A percentile compares a stretch with the other conserved stretches of the same genome.
Conservation (phyloP, 2,329 filamentous ascomycete species). For the Aureobasidium lini region DNA sequence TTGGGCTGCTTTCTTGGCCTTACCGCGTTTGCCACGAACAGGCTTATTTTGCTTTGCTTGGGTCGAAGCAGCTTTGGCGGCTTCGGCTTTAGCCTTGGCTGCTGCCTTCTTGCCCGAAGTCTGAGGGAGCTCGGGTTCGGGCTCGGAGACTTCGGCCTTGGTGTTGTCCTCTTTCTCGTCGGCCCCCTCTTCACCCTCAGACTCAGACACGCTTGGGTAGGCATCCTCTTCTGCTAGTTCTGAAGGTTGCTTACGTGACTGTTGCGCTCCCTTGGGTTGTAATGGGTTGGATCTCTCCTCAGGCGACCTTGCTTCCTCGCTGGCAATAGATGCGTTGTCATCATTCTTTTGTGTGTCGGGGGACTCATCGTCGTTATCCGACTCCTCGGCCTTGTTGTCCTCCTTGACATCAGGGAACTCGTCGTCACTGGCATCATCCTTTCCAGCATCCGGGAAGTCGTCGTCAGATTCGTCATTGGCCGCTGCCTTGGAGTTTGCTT, state of each 20-base stretch:
- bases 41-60: constrained; percentile 22
- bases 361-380: constrained; percentile 34
- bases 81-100: constrained; percentile 18
- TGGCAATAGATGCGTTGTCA: constrained; percentile 14
- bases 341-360: constrained; percentile 29
- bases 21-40: constrained; percentile 67
- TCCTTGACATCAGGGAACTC: constrained; percentile 20
- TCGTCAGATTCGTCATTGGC: constrained; percentile 19
- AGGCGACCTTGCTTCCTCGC: constrained; percentile 14
- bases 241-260: constrained; percentile 22
- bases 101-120: constrained; percentile 24
- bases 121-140: constrained; percentile 14
- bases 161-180: constrained; percentile 29
- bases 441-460: constrained; percentile 20
- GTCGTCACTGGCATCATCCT: constrained; percentile 22
- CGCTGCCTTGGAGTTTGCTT: constrained; percentile 11
- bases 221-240: constrained; percentile 13
- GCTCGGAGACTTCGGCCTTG: constrained; percentile 18
- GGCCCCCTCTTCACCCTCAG: constrained; percentile 20
- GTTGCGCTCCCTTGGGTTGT: constrained; percentile 16
- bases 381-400: constrained; percentile 33
- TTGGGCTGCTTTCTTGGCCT: constrained; percentile 76
- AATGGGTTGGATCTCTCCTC: constrained; percentile 15
- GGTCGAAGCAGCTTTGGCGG: constrained; percentile 15
- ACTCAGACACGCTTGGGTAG: constrained; percentile 21